phyloP scores from a whole-genome alignment of 108 stramenopile species.

The Fragilariopsis cylindrus region DNA sequence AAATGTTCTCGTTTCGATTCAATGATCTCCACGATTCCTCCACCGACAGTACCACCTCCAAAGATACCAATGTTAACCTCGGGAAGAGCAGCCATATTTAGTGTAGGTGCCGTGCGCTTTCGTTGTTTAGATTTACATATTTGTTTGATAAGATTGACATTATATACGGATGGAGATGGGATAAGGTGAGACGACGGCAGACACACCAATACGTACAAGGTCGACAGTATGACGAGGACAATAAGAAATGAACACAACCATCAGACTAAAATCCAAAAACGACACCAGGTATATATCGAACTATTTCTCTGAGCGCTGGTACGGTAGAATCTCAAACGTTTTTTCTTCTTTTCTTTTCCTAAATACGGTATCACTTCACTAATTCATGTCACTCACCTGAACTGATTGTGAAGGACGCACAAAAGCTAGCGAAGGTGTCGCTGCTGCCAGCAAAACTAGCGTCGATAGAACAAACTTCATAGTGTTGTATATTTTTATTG shows the following conservation, averaged over 20 bases:
- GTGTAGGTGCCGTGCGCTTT: background rate
- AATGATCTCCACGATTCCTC: conserved; percentile 94
- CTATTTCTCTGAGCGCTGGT: no score
- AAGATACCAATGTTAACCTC: conserved; percentile 72
- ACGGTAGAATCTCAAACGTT: no score
- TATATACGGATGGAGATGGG: no score
- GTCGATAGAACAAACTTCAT: conserved; percentile 11
- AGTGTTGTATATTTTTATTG: background rate
- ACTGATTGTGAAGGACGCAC: background rate
- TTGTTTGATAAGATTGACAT: background rate
- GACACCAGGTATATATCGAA: no score
- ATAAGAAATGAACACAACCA: background rate
- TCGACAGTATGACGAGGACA: background rate
- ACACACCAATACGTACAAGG: no score
- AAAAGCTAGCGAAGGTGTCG: conserved; percentile 12
- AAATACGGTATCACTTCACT: no score
- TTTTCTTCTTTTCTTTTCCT: no score
- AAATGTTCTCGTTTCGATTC: conserved; percentile 64
- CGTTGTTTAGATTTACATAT: background rate
- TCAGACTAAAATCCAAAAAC: background rate
- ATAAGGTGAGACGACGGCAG: no score
- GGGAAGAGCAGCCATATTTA: background rate
- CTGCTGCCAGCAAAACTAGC: conserved; percentile 4
- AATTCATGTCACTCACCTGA: background rate
- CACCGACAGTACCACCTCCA: conserved; percentile 94